phyloP scores from a whole-genome alignment of 805 yeast genomes.

The Saccharomycopsis olivae region DNA sequence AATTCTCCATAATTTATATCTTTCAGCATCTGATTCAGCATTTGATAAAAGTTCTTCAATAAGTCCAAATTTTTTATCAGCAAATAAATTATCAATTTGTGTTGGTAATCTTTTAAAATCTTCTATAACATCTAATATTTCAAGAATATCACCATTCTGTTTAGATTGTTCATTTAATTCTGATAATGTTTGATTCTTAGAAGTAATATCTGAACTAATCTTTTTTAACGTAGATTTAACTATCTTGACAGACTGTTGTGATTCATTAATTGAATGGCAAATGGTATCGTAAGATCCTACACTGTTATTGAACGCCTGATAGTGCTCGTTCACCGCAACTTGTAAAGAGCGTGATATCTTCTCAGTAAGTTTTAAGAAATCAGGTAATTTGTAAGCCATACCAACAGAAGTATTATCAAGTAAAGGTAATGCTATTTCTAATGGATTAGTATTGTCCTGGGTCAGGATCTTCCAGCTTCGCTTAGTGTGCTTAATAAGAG shows the following conservation, averaged over 20 bases:
- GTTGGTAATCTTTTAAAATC: slow-evolving; percentile 48
- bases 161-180: slow-evolving; percentile 57
- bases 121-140: slow-evolving; percentile 57
- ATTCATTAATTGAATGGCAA: slow-evolving; percentile 48
- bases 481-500: slow-evolving; percentile 23
- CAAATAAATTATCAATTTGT: slow-evolving; percentile 52
- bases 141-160: slow-evolving; percentile 58
- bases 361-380: slow-evolving; percentile 51
- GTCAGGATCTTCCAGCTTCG: slow-evolving; percentile 41
- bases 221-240: slow-evolving; percentile 39
- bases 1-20: slow-evolving; percentile 46
- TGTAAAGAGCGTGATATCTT: slow-evolving; percentile 49
- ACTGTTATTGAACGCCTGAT: slow-evolving; percentile 74
- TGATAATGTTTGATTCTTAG: slow-evolving; percentile 43
- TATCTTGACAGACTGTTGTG: slow-evolving; percentile 45
- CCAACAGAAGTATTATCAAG: slow-evolving; percentile 90
- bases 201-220: slow-evolving; percentile 40
- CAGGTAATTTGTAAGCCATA: slow-evolving; percentile 58
- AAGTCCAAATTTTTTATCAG: slow-evolving; percentile 56
- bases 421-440: slow-evolving; percentile 74
- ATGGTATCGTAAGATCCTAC: slow-evolving; percentile 77
- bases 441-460: slow-evolving; percentile 51
- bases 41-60: slow-evolving; percentile 47
- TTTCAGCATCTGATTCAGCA: slow-evolving; percentile 36
- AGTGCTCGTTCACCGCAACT: slow-evolving; percentile 67